Evolutionary conservation across 2,329 filamentous ascomycete genomes (phyloP).

Genomic region (Ascochyta rabiei): DNA sequence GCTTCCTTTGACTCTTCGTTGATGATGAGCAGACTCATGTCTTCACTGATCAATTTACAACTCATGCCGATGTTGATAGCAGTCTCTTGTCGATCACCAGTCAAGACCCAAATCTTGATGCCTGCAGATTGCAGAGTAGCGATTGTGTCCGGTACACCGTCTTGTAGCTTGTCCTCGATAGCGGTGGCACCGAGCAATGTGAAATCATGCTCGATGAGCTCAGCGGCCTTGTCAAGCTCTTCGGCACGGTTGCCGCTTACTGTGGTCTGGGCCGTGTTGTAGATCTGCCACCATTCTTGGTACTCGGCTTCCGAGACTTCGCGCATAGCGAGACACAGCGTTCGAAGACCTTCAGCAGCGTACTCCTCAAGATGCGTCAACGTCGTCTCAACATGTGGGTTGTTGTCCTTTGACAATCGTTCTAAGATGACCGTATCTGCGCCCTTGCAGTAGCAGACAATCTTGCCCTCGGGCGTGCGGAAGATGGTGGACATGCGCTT

Average conservation of each 20-base stretch:
- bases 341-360: slow-evolving; percentile 92
- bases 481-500: slow-evolving; percentile 99
- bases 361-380: slow-evolving; percentile 97
- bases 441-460: slow-evolving; percentile 93
- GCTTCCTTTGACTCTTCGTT: slow-evolving; percentile 84
- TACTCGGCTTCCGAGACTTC: slow-evolving; percentile 91
- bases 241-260: slow-evolving; percentile 91
- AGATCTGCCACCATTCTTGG: slow-evolving; percentile 83
- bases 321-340: slow-evolving; percentile 91
- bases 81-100: slow-evolving; percentile 95
- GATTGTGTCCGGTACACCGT: slow-evolving; percentile 97
- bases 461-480: slow-evolving; percentile 93
- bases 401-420: slow-evolving; percentile 79
- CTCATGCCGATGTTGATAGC: slow-evolving; percentile 99
- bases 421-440: slow-evolving; percentile 98
- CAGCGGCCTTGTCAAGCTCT: slow-evolving; percentile 94
- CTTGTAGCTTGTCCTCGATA: slow-evolving; percentile 95
- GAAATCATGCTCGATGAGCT: slow-evolving; percentile 92
- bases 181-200: slow-evolving; percentile 92
- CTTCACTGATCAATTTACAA: slow-evolving; percentile 96
- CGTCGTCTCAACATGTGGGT: slow-evolving; percentile 83
- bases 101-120: slow-evolving; percentile 98
- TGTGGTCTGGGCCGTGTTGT: slow-evolving; percentile 85
- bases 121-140: slow-evolving; percentile 95
- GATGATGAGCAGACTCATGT: slow-evolving; percentile 96